These are phyloP conservation scores for Jacaranda mimosifolia DNA, from an alignment of 257 asterid species.

Conservation along the genomic window DNA sequence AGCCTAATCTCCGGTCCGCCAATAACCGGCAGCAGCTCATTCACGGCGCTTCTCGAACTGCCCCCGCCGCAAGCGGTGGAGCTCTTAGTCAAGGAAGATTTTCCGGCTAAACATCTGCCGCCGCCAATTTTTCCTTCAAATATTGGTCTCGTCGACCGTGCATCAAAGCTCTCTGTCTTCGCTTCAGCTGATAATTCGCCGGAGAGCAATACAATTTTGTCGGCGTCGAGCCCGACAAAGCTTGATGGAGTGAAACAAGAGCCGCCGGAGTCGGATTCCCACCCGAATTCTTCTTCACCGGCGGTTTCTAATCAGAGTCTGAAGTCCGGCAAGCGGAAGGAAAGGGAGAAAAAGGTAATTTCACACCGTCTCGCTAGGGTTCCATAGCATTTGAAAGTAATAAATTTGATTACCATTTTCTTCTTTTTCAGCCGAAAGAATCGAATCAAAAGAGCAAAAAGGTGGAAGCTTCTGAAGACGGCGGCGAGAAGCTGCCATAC, in stretches of 20 bases:
- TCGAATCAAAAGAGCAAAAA: constrained; percentile 65
- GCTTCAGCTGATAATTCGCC: constrained; percentile 53
- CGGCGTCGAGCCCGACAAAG: constrained; percentile 44
- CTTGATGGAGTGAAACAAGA: constrained; percentile 63
- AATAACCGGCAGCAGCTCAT: constrained; percentile 61
- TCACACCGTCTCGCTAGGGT: not conserved
- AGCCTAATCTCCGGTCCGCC: constrained; percentile 48
- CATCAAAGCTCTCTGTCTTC: constrained; percentile 63
- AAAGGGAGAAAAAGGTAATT: constrained; percentile 71
- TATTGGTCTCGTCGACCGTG: constrained; percentile 57
- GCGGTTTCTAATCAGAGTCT: constrained; percentile 56
- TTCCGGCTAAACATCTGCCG: constrained; percentile 40
- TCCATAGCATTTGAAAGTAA: not conserved
- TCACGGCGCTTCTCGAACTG: constrained; percentile 87
- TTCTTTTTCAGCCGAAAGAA: constrained; percentile 53
- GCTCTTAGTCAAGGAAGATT: constrained; percentile 60
- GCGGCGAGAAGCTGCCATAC: constrained; percentile 75
- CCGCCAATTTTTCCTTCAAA: constrained; percentile 65
- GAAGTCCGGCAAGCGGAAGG: constrained; percentile 69
- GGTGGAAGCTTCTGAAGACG: constrained; percentile 51
- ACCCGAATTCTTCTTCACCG: constrained; percentile 62
- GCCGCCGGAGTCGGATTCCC: constrained; percentile 58
- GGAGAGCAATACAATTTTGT: constrained; percentile 37
- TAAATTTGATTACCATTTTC: not conserved
- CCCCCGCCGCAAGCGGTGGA: constrained; percentile 86